Base-by-base conservation (phyloP, 371 early-diverging fungal genomes). In the Rhizopus stolonifer region DNA sequence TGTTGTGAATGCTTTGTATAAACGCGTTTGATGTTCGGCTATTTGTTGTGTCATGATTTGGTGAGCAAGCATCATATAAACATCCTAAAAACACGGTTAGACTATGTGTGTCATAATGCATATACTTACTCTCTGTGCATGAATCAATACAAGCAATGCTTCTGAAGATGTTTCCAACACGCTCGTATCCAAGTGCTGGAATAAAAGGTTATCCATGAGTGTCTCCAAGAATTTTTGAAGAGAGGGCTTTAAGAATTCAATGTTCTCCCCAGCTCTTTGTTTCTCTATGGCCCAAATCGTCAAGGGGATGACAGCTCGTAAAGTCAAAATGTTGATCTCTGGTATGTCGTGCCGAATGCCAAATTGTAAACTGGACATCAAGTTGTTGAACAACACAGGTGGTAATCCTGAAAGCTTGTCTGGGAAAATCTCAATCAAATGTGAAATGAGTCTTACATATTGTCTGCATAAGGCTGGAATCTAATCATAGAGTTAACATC, bases 391-490 rank as follows among this genome's bases (percentile, higher is more conserved):
- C 13, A 87, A 60, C 2, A 71, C 67, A 13, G 63, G 39, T 7
- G 90, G 85, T 7, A 89, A 51, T 14, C 67, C 72, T 0, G 70
- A 63, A 23, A 91, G 62, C 42, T 81, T 82, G 18, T 83, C 83
- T 5, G 88, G 88, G 61, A 85, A 89, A 13, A 78, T 77, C 45
- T 83, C 84, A 14, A 89, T 76, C 33, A 87, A 58, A 57, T 84
- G 69, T 14, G 84, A 74, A 32, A 89, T 83, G 44, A 91, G 65
- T 38, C 73, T 70, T 34, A 88, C 79, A 61, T 88, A 89, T 42
- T 85, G 78, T 36, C 75, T 80, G 48, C 90, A 87, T 7, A 91
- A 52, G 18, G 72, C 57, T 1, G 92, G 89, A 48, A 84, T 83
- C 87, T 87, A 65, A 34, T 10, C 17, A 4, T 29, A 29, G 10